Conservation (phyloP, 441 rosid species). For the Caryocar brasiliense region DNA sequence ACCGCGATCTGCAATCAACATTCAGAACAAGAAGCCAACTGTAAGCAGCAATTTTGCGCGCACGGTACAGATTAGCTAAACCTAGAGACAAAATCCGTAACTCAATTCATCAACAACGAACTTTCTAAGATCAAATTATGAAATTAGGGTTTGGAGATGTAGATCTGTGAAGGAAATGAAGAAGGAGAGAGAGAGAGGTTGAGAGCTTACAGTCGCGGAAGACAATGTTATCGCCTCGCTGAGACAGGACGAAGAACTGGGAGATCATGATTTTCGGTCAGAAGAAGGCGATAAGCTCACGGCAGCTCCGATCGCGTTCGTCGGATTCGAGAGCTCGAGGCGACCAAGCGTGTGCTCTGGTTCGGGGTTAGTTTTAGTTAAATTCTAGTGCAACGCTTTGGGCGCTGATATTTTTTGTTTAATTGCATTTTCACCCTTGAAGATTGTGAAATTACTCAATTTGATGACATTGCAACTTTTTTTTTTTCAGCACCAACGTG, state of each 20-base stretch:
- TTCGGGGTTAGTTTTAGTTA: no score
- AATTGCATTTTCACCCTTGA: no score
- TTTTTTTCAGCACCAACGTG: no score
- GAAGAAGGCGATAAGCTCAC: neutral
- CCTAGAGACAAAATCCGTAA: no score
- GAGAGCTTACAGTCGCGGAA: slow-evolving; percentile 28
- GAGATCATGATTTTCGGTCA: slow-evolving; percentile 17
- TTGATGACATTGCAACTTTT: no score
- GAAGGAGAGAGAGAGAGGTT: neutral
- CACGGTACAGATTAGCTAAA: no score
- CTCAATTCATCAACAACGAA: neutral
- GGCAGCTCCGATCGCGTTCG: neutral
- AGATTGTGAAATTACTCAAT: no score
- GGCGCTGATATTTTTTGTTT: no score
- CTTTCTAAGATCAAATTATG: neutral
- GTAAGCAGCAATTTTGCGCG: neutral
- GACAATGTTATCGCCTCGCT: slow-evolving; percentile 28
- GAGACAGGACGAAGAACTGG: slow-evolving; percentile 31
- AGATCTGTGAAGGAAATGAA: neutral
- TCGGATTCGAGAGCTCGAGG: neutral
- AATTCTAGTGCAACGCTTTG: no score
- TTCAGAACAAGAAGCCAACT: no score
- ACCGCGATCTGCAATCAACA: slow-evolving; percentile 22
- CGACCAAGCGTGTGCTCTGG: neutral
- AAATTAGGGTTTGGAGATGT: neutral